Evolutionary conservation across 371 early-diverging fungal genomes (phyloP).

Genomic region (Rhizopus microsporus): DNA sequence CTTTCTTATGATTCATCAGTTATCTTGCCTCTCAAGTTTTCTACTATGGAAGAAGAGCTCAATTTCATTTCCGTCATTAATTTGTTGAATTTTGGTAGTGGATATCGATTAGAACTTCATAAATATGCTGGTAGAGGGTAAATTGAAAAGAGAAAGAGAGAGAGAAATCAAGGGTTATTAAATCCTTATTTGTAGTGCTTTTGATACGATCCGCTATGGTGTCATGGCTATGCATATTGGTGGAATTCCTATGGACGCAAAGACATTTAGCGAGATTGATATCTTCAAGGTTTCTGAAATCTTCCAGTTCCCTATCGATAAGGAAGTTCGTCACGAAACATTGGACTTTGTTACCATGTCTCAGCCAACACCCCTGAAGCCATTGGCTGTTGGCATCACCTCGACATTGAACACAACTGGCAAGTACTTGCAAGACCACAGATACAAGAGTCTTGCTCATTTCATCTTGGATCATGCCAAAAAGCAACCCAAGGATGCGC

Average conservation of each 20-base stretch:
- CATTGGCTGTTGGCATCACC: slow-evolving; percentile 66
- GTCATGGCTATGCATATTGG: slow-evolving; percentile 81
- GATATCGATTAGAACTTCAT: slow-evolving; percentile 68
- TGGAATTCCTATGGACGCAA: slow-evolving; percentile 46
- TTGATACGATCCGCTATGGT: slow-evolving; percentile 81
- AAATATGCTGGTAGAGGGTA: slow-evolving; percentile 63
- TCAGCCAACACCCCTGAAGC: slow-evolving; percentile 64
- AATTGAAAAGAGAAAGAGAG: slow-evolving; percentile 2
- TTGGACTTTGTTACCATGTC: slow-evolving; percentile 68
- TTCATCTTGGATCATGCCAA: slow-evolving; percentile 68
- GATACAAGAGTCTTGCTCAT: slow-evolving; percentile 64
- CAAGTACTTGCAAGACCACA: slow-evolving; percentile 49
- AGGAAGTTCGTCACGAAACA: slow-evolving; percentile 57
- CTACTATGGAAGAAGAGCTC: slow-evolving; percentile 69
- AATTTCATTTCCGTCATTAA: slow-evolving; percentile 75
- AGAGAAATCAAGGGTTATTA: background rate
- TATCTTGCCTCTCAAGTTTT: slow-evolving; percentile 74
- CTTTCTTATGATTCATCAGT: slow-evolving; percentile 54
- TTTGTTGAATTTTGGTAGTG: slow-evolving; percentile 72
- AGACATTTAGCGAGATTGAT: slow-evolving; percentile 44
- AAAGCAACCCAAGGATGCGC: slow-evolving; percentile 43
- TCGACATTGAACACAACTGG: slow-evolving; percentile 74
- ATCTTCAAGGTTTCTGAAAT: slow-evolving; percentile 53
- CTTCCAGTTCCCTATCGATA: slow-evolving; percentile 65
- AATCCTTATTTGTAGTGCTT: slow-evolving; percentile 43